Percentiles rank a stretch among this genome's conserved stretches.
Evolutionary conservation across 139 green algal species (phyloP).

Genomic region (Pedinophyceae sp.): DNA sequence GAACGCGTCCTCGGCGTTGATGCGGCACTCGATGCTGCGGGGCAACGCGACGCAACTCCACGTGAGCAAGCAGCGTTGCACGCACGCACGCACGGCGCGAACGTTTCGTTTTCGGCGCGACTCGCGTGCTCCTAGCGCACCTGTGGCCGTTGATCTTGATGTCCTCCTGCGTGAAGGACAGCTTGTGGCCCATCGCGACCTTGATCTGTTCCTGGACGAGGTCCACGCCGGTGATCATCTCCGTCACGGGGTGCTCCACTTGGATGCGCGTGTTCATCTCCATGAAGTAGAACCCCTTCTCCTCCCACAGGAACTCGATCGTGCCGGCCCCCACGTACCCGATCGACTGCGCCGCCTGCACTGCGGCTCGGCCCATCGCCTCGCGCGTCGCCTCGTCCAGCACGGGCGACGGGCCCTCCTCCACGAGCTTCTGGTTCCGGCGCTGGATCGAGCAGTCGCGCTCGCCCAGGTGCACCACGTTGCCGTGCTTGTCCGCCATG

Average conservation of each 20-base stretch:
- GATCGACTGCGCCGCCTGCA: constrained; percentile 62
- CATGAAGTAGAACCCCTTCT: constrained; percentile 93
- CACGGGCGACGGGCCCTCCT: constrained; percentile 79
- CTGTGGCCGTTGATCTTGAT: constrained; percentile 74
- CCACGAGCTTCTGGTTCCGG: constrained; percentile 94
- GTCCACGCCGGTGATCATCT: constrained; percentile 88
- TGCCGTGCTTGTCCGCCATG: constrained; percentile 85
- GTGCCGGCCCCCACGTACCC: constrained; percentile 71
- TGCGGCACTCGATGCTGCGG: constrained; percentile 86
- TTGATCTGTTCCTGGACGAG: constrained; percentile 86
- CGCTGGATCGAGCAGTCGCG: constrained; percentile 92
- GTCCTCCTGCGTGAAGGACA: constrained; percentile 70
- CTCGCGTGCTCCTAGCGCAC: too few species aligned
- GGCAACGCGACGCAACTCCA: too few species aligned
- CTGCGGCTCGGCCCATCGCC: constrained; percentile 74
- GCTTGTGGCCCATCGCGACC: constrained; percentile 54
- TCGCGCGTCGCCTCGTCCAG: constrained; percentile 75
- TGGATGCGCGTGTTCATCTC: constrained; percentile 96
- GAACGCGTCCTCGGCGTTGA: constrained; percentile 90
- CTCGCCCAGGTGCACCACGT: constrained; percentile 87
- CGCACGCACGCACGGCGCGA: too few species aligned
- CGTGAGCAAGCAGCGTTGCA: too few species aligned
- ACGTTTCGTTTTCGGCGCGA: too few species aligned
- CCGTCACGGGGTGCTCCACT: constrained; percentile 88
- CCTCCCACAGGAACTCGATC: constrained; percentile 91